Conservation (phyloP, 495 filamentous ascomycete species). For the Cercophora samala region DNA sequence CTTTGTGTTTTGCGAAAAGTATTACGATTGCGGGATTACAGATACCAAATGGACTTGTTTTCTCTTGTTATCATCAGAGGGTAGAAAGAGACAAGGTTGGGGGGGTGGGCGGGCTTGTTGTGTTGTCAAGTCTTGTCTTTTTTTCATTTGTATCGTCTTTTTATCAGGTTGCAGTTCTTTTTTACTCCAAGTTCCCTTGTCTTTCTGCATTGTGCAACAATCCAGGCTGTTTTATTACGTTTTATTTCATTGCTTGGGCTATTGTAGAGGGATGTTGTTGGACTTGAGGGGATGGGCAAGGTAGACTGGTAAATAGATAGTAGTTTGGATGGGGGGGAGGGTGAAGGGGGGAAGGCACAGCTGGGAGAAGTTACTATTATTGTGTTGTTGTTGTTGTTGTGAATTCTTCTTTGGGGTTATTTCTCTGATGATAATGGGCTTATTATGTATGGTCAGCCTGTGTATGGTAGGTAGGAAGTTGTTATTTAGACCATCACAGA, state of each 20-base stretch:
- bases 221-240: too few species aligned
- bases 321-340: neutral
- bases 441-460: too few species aligned
- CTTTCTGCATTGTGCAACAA: too few species aligned
- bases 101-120: neutral
- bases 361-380: too few species aligned
- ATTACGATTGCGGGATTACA: neutral
- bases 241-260: too few species aligned
- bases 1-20: conserved; percentile 9
- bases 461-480: too few species aligned
- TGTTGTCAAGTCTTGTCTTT: neutral
- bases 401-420: neutral
- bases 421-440: neutral
- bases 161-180: too few species aligned
- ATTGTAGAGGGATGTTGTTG: too few species aligned
- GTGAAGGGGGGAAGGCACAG: too few species aligned
- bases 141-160: neutral
- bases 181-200: too few species aligned
- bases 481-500: too few species aligned
- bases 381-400: neutral
- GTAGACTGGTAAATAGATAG: neutral
- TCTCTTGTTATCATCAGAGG: neutral
- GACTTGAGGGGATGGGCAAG: neutral
- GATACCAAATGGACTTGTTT: neutral
- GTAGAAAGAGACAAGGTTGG: neutral